Conservation (phyloP, 2,329 filamentous ascomycete genomes). For the Boeremia lycopersici region DNA sequence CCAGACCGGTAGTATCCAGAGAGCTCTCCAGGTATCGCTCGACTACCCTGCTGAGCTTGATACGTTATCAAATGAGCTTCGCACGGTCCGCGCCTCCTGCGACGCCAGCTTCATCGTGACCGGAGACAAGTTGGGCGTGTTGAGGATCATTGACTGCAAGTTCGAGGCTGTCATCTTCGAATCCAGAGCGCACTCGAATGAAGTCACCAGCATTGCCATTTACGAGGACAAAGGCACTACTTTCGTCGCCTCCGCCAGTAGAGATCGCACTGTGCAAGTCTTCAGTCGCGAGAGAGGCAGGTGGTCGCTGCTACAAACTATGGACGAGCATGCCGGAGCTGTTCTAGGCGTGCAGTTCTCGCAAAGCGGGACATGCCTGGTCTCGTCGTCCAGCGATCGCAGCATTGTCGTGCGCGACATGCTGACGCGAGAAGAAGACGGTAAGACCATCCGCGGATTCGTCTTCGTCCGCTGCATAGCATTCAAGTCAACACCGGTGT, state of each 20-base stretch:
- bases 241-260: slow-evolving; percentile 75
- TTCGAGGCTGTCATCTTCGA: slow-evolving; percentile 69
- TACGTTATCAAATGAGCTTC: slow-evolving; percentile 63
- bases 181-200: slow-evolving; percentile 83
- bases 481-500: slow-evolving; percentile 84
- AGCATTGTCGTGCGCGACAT: slow-evolving; percentile 83
- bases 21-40: slow-evolving; percentile 69
- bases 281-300: slow-evolving; percentile 66
- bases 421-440: slow-evolving; percentile 69
- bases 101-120: slow-evolving; percentile 73
- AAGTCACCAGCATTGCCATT: slow-evolving; percentile 81
- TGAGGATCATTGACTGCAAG: slow-evolving; percentile 70
- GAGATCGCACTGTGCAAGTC: slow-evolving; percentile 93
- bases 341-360: slow-evolving; percentile 80
- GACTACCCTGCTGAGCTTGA: slow-evolving; percentile 62
- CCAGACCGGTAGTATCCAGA: slow-evolving; percentile 70
- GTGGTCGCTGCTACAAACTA: slow-evolving; percentile 84
- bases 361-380: slow-evolving; percentile 70
- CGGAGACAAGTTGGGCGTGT: slow-evolving; percentile 84
- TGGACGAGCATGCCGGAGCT: slow-evolving; percentile 87
- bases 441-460: slow-evolving; percentile 70
- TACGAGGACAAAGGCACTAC: slow-evolving; percentile 67
- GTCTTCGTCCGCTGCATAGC: slow-evolving; percentile 78
- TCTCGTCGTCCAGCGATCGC: slow-evolving; percentile 85
- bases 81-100: slow-evolving; percentile 63